These are phyloP conservation scores for Exsudoporus frostii DNA, from an alignment of 768 basidiomycete genomes.

Conservation along the genomic window DNA sequence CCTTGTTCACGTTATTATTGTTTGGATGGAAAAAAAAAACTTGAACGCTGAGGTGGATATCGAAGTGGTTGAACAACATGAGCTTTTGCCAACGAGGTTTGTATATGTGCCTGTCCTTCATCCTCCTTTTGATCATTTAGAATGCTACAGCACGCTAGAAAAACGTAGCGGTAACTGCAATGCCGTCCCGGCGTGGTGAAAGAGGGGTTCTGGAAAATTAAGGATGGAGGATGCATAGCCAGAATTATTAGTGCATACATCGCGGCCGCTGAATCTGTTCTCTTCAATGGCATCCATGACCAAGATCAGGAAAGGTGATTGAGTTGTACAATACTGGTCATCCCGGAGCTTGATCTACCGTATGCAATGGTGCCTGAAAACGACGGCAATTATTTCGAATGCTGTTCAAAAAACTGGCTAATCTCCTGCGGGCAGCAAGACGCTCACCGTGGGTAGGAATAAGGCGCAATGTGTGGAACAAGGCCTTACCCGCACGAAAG, in stretches of 20 bases:
- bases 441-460: not conserved
- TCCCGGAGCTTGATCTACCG: not conserved
- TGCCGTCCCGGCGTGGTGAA: constrained; percentile 30
- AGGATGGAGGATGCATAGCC: too few species aligned
- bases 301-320: not conserved
- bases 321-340: not conserved
- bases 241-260: not conserved
- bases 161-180: too few species aligned
- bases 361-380: not conserved
- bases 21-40: too few species aligned
- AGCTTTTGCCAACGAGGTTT: not conserved
- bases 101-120: not conserved
- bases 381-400: not conserved
- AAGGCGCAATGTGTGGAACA: too few species aligned
- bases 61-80: not conserved
- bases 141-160: not conserved
- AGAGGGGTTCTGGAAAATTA: constrained; percentile 39
- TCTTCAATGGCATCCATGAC: not conserved
- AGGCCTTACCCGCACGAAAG: too few species aligned
- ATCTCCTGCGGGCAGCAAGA: not conserved
- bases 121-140: not conserved
- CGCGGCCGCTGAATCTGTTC: not conserved
- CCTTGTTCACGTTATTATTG: too few species aligned
- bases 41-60: not conserved
- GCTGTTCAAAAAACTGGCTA: too few species aligned